Conservation (phyloP, 2,329 filamentous ascomycete species). For the Alternaria dauci region DNA sequence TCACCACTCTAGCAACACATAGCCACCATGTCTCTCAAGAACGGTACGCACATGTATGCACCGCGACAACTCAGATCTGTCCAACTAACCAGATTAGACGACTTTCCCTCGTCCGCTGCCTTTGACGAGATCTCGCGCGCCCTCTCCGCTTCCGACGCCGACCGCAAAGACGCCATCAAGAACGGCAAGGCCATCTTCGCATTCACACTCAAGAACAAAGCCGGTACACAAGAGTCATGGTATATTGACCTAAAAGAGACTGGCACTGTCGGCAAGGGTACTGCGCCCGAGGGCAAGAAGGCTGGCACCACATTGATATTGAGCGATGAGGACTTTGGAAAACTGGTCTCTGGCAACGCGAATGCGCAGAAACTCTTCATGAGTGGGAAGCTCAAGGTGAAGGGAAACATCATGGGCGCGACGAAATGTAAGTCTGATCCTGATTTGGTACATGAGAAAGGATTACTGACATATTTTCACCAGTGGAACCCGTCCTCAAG, state of each 20-base stretch:
- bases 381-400: conserved; percentile 98
- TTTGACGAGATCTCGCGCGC: conserved; percentile 86
- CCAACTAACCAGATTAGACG: conserved; percentile 44
- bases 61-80: neutral
- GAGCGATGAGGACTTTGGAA: conserved; percentile 85
- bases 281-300: conserved; percentile 74
- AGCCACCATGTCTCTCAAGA: conserved; percentile 45
- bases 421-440: conserved; percentile 68
- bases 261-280: conserved; percentile 80
- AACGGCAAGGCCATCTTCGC: conserved; percentile 86
- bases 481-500: conserved; percentile 76
- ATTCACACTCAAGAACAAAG: conserved; percentile 89
- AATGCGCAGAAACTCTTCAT: conserved; percentile 97
- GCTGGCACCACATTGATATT: conserved; percentile 87
- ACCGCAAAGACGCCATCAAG: conserved; percentile 88
- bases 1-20: conserved; percentile 3
- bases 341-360: conserved; percentile 84
- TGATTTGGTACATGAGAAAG: too few relatives aligned
- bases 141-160: conserved; percentile 72
- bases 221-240: conserved; percentile 84
- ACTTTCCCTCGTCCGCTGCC: conserved; percentile 87
- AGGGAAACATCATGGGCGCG: conserved; percentile 98
- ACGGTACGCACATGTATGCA: conserved; percentile 25
- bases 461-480: neutral
- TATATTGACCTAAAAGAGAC: conserved; percentile 94